A percentile compares a stretch with the other conserved stretches of the same genome.
These are phyloP conservation scores for Arctium lappa DNA, from an alignment of 129 eudicot species.

Conservation along the genomic window DNA sequence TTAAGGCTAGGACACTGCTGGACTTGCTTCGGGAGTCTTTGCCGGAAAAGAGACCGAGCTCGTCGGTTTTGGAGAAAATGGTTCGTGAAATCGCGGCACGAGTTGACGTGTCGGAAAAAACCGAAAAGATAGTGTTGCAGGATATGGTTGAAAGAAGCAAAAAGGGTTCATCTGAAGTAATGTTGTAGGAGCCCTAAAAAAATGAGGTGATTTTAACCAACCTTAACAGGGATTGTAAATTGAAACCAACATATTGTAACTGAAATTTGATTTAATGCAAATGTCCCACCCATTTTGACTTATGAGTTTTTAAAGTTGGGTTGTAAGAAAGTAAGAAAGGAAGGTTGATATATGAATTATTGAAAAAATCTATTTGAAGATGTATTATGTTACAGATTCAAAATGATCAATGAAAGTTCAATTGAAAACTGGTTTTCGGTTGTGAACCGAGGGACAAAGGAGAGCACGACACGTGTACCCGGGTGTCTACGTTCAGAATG, in stretches of 20 bases:
- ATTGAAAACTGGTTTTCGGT: no score
- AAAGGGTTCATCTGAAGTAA: conserved; percentile 30
- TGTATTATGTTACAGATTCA: no score
- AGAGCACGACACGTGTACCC: no score
- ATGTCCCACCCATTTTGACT: neutral
- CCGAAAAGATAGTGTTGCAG: conserved; percentile 54
- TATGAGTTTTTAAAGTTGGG: neutral
- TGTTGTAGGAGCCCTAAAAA: neutral
- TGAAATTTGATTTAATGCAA: neutral
- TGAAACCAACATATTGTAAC: neutral
- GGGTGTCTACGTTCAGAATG: no score
- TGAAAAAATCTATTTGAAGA: no score
- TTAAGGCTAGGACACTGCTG: conserved; percentile 55
- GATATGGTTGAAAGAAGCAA: conserved; percentile 65
- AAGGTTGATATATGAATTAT: no score
- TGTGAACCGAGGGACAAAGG: no score
- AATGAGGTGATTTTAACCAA: conserved; percentile 43
- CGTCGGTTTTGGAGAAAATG: conserved; percentile 52
- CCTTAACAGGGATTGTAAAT: conserved; percentile 47
- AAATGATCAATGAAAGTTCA: no score
- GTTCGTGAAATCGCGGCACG: conserved; percentile 51
- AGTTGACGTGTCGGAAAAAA: conserved; percentile 52
- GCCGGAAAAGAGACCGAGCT: conserved; percentile 33
- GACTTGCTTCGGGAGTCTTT: conserved; percentile 59
- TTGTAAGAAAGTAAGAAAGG: no score